A percentile compares a stretch with the other conserved stretches of the same genome.
Conservation (phyloP, 495 filamentous ascomycete species). For the Staphylotrichum longicolle region DNA sequence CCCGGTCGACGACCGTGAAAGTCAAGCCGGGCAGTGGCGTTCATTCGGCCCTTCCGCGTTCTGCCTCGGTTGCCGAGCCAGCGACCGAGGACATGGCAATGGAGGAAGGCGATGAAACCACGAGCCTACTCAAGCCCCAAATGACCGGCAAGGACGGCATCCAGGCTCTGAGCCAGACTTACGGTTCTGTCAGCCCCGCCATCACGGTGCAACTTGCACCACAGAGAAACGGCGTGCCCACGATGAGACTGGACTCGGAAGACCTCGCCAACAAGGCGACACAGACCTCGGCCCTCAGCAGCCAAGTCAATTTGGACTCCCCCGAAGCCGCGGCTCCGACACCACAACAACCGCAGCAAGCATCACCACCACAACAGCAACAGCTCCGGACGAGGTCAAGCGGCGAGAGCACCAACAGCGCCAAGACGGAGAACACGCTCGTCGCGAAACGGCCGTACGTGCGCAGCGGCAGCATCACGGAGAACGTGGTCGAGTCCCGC, state of each 20-base stretch:
- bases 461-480: conserved; percentile 83
- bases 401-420: conserved; percentile 23
- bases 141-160: conserved; percentile 62
- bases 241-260: conserved; percentile 22
- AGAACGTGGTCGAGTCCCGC: conserved; percentile 77
- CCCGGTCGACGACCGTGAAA: conserved; percentile 85
- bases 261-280: conserved; percentile 28
- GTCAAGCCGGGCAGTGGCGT: conserved; percentile 64
- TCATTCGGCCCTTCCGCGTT: conserved; percentile 24
- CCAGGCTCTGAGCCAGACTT: conserved; percentile 62
- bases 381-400: conserved; percentile 20
- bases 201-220: conserved; percentile 35
- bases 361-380: not conserved
- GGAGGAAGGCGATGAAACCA: conserved; percentile 41
- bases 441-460: conserved; percentile 54
- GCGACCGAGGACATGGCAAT: conserved; percentile 22
- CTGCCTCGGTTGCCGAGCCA: conserved; percentile 26
- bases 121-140: conserved; percentile 40
- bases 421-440: conserved; percentile 19
- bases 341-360: not conserved
- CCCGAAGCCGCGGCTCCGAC: not conserved
- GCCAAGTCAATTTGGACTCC: not conserved
- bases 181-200: conserved; percentile 54
- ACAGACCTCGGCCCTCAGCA: conserved; percentile 27
- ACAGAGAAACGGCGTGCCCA: conserved; percentile 24